phyloP scores from a whole-genome alignment of 1,139 yeast genomes.

The Suhomyces ambrosiae region DNA sequence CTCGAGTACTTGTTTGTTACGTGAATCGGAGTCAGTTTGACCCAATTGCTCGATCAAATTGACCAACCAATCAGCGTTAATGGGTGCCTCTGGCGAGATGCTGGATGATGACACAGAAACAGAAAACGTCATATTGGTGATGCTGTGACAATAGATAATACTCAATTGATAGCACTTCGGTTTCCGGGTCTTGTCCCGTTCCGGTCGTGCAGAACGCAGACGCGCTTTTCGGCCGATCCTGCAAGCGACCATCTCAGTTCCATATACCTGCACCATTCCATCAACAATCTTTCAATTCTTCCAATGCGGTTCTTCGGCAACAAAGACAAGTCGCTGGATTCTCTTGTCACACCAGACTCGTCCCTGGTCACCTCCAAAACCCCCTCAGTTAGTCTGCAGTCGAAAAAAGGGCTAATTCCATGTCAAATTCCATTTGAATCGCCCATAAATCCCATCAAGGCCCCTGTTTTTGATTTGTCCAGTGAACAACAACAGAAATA shows the following conservation, averaged over 20 bases:
- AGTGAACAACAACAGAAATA: constrained; percentile 62
- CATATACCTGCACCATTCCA: too few species aligned
- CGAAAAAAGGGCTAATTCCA: constrained; percentile 26
- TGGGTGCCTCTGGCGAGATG: constrained; percentile 15
- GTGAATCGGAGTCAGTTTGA: constrained; percentile 3
- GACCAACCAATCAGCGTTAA: constrained; percentile 10
- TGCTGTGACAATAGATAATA: neutral
- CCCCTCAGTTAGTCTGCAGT: constrained; percentile 10
- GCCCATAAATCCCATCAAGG: constrained; percentile 39
- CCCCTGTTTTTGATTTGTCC: constrained; percentile 33
- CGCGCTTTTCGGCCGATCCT: neutral
- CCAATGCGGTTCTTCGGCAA: constrained; percentile 9
- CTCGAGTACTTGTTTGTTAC: constrained; percentile 19
- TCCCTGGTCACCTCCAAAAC: constrained; percentile 11
- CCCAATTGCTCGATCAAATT: constrained; percentile 7
- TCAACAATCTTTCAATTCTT: neutral
- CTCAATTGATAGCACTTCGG: too few species aligned
- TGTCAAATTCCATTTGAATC: constrained; percentile 44
- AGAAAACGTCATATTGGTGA: neutral
- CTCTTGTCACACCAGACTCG: constrained; percentile 7
- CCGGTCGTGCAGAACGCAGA: neutral
- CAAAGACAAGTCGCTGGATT: constrained; percentile 9
- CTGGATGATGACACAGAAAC: constrained; percentile 8
- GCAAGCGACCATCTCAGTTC: neutral
- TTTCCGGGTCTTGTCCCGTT: too few species aligned